Percentiles rank a stretch among this genome's conserved stretches.
Conservation (phyloP, 106 monocot genomes). For the Dioscorea zingiberensis region DNA sequence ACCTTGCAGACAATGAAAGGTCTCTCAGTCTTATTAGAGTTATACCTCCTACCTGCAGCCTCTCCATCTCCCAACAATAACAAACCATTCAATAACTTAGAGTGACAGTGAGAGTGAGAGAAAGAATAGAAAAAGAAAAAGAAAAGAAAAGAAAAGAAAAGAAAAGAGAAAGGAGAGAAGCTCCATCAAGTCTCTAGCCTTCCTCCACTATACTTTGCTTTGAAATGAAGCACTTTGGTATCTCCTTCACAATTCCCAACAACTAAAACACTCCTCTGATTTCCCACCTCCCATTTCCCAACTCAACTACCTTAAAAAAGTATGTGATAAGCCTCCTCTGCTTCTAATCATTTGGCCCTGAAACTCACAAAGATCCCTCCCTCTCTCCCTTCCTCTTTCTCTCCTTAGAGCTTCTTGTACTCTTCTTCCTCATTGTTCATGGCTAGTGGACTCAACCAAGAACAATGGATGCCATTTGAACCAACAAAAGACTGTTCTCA, state of each 20-base stretch:
- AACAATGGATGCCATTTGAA: constrained; percentile 41
- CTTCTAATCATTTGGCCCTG: constrained; percentile 13
- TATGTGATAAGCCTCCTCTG: not conserved
- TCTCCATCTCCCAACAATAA: not conserved
- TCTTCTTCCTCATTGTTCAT: constrained; percentile 1
- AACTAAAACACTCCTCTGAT: not conserved
- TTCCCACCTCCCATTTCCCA: constrained; percentile 6
- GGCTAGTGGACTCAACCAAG: constrained; percentile 15
- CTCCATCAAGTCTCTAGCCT: not conserved
- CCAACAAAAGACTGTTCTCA: constrained; percentile 66
- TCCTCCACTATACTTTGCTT: constrained; percentile 37
- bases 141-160: not conserved
- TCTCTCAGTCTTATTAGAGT: not conserved
- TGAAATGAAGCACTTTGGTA: constrained; percentile 20
- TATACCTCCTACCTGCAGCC: not conserved
- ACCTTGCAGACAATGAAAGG: not conserved
- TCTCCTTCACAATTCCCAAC: not conserved
- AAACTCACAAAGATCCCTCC: constrained; percentile 5
- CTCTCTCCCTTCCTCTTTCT: not conserved
- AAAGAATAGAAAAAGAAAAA: constrained; percentile 8
- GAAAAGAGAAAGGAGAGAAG: constrained; percentile 2
- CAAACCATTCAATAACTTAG: not conserved
- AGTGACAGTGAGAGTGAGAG: no score
- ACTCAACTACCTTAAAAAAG: not conserved
- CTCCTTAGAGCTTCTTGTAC: not conserved